Evolutionary conservation across 345 rosid species (phyloP).

Genomic region (Trapa bicornis): DNA sequence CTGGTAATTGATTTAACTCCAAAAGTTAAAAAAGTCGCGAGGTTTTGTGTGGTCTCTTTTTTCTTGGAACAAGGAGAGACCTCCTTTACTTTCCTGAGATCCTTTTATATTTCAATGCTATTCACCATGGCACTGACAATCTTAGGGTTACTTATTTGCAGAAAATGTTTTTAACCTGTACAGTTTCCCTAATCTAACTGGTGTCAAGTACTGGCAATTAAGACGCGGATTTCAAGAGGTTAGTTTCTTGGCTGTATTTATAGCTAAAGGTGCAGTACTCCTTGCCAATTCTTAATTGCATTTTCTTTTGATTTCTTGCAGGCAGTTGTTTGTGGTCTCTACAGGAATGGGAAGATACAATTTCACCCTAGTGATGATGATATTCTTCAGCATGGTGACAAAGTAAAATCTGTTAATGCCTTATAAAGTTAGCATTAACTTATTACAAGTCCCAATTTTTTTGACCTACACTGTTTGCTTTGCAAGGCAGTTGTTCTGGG

Average conservation of each 20-base stretch:
- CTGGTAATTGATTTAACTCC: background rate
- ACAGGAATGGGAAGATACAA: constrained; percentile 53
- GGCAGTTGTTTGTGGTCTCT: constrained; percentile 90
- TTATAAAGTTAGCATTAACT: background rate
- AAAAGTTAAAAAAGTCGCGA: background rate
- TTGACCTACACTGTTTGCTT: background rate
- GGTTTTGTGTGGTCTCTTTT: background rate
- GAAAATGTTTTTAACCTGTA: constrained; percentile 85
- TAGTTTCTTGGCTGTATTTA: background rate
- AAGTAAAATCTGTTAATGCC: constrained; percentile 22
- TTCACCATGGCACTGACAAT: constrained; percentile 12
- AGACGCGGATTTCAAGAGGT: constrained; percentile 75
- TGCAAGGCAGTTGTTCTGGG: background rate
- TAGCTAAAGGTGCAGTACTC: background rate
- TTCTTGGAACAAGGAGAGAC: background rate
- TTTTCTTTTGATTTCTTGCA: constrained; percentile 22
- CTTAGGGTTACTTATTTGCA: constrained; percentile 33
- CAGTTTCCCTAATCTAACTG: constrained; percentile 67
- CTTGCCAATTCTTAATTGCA: constrained; percentile 2
- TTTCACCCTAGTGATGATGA: constrained; percentile 88
- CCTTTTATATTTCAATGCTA: background rate
- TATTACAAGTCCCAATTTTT: background rate
- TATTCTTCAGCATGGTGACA: constrained; percentile 52
- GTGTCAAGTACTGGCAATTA: constrained; percentile 52
- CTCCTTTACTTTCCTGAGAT: background rate